Evolutionary conservation across 2,329 filamentous ascomycete species (phyloP), one percentile per base, ranked within the genome.

Genomic region (Pezicula neosporulosa): DNA sequence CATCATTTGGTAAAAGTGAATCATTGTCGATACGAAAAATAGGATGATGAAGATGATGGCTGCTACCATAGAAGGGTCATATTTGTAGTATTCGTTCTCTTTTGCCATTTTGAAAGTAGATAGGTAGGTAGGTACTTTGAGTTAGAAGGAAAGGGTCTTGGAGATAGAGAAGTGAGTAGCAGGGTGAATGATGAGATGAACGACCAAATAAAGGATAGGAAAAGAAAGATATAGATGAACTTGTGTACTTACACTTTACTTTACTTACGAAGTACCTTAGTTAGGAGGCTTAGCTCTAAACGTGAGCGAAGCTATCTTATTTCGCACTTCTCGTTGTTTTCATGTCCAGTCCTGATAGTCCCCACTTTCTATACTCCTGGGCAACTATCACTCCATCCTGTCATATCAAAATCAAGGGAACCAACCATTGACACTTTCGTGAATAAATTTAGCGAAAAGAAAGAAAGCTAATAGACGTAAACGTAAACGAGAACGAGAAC

Each of bases 1-100:
- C 24, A 71, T 16, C 38, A 76, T 55, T 36, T 70, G 66, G n/a
- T 57, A 67, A 12, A 58, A 49, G 48, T 77, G 74, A 1, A 66
- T 38, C 2, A 60, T 38, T 1, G 72, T 65, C 2, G 68, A 59
- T 18, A 67, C 36, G 15, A 61, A 52, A 52, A 77, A 72, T 12
- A 75, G 41, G 13, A 68, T 52, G 15, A 70, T 59, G 47, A 73
- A 72, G 27, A 72, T 54, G n/a, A 69, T 63, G 2, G 76, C 76
- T 3, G 71, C 69, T 0, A 65, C 63, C n/a, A 72, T 58, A 3
- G 70, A 75, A 2, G 76, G 75, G 35, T 71, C 63, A 55, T 78
- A 78, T 44, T 72, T 72, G 21, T 21, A 21, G 61, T 78, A 49
- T 39, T 52, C 37, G 39, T 33, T 18, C 6, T 47, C 45, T 24